These are phyloP conservation scores for Coemansia sp. DNA, from an alignment of 192 early-diverging fungal genomes.

Conservation along the genomic window DNA sequence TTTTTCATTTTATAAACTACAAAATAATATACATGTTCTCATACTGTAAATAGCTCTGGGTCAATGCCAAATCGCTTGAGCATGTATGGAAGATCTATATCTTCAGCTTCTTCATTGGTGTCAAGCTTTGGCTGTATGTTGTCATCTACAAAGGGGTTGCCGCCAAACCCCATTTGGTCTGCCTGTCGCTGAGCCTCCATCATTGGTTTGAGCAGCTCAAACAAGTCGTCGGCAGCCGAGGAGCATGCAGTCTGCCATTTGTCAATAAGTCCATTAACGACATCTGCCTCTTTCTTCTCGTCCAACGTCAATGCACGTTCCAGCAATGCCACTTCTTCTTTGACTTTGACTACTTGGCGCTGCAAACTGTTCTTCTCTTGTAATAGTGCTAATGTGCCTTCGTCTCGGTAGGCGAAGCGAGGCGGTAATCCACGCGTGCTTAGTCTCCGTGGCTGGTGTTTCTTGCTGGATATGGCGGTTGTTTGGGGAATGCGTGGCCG, in stretches of 20 bases:
- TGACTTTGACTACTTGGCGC: constrained; percentile 18
- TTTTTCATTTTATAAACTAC: neutral
- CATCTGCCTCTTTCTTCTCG: constrained; percentile 26
- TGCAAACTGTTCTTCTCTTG: constrained; percentile 31
- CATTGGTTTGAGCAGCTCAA: constrained; percentile 39
- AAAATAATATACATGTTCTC: neutral
- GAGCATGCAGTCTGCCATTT: constrained; percentile 51
- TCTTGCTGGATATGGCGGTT: neutral
- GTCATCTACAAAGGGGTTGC: constrained; percentile 3
- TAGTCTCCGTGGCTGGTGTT: neutral
- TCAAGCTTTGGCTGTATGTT: neutral
- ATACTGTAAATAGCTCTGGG: constrained; percentile 25
- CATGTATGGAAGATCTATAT: constrained; percentile 38
- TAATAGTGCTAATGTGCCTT: constrained; percentile 14
- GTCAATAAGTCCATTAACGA: constrained; percentile 30
- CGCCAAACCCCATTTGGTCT: constrained; percentile 14
- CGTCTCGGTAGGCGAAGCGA: constrained; percentile 13
- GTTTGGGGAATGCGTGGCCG: constrained; percentile 2
- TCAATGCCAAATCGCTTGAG: constrained; percentile 45
- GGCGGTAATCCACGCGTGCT: neutral
- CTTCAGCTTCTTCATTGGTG: neutral
- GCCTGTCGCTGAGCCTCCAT: constrained; percentile 45
- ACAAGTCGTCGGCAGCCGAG: constrained; percentile 42
- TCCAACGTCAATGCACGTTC: constrained; percentile 32
- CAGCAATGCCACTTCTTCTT: constrained; percentile 28